Percentiles rank a stretch among this genome's conserved stretches.
Evolutionary conservation across 1,284 basidiomycete species (phyloP).

Genomic region (Malassezia globosa): DNA sequence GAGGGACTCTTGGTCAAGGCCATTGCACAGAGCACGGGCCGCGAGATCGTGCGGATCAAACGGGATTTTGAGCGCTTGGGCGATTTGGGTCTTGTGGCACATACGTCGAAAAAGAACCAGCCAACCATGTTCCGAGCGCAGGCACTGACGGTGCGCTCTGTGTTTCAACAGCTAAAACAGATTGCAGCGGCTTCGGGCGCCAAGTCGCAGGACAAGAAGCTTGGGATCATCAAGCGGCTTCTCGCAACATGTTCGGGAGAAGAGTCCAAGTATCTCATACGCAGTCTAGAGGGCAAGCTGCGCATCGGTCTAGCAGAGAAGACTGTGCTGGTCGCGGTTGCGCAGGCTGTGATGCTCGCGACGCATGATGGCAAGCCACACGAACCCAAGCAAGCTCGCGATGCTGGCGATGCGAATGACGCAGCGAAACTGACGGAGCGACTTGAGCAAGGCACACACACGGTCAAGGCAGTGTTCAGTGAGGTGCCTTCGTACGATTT

Average conservation of each 20-base stretch:
- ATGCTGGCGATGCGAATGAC: slow-evolving; percentile 53
- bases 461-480: slow-evolving; percentile 84
- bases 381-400: too few relatives aligned
- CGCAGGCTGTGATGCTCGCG: slow-evolving; percentile 31
- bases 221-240: slow-evolving; percentile 86
- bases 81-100: slow-evolving; percentile 83
- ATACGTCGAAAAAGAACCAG: slow-evolving; percentile 88
- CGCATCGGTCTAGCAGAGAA: slow-evolving; percentile 93
- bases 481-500: slow-evolving; percentile 88
- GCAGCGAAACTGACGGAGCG: slow-evolving; percentile 62
- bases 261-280: slow-evolving; percentile 87
- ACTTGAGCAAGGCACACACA: slow-evolving; percentile 67
- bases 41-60: slow-evolving; percentile 70
- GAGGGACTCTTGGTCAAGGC: slow-evolving; percentile 90
- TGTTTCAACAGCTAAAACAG: slow-evolving; percentile 48
- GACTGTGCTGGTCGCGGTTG: slow-evolving; percentile 53
- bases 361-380: too few relatives aligned
- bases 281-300: slow-evolving; percentile 90
- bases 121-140: slow-evolving; percentile 91
- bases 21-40: slow-evolving; percentile 84
- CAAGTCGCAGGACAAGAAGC: slow-evolving; percentile 57
- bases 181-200: slow-evolving; percentile 64
- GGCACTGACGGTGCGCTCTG: slow-evolving; percentile 71
- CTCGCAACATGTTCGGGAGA: slow-evolving; percentile 79
- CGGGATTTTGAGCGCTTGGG: slow-evolving; percentile 85